Evolutionary conservation across 805 yeast species (phyloP), one percentile per base, ranked within the genome.

Genomic region (Yamadazyma sp.): DNA sequence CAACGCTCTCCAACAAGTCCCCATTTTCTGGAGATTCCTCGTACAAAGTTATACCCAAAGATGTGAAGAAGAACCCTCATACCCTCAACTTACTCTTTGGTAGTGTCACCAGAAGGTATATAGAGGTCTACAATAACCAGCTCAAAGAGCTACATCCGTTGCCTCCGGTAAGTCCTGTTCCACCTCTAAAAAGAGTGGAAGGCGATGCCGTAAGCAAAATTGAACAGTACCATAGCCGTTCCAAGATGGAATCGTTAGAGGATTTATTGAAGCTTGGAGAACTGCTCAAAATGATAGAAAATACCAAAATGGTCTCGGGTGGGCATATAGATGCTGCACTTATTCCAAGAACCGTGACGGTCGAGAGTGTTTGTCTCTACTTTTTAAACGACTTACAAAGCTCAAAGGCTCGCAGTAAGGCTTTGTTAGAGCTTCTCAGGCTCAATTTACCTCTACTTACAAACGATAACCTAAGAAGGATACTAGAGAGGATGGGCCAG

Each of bases 31-130:
- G 69, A 5, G 57, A 57, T 31, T 10, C 42, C 4, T 29, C 41
- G 16, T 55, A 57, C 42, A 46, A 45, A 32, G 32, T 63, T n/a
- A 41, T 53, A 1, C 48, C 55, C 17, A 48, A 42, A 46, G 46
- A 44, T 19, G 24, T 36, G 18, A 26, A 26, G n/a, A 21, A 18
- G 19, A 30, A 4, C 5, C 47, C 49, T 25, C 41, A 37, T 23
- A 38, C 46, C 3, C 49, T 56, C 2, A 43, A 56, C 1, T 46
- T 67, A 28, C 48, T 52, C 22, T 64, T 57, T 44, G 50, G 62
- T 8, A 52, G 54, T 23, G 48, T 60, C 9, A 51, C 60, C 0
- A 44, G 40, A 3, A 50, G 50, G 13, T 68, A 72, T 68, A 41
- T 57, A 14, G 52, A 59, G 10, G 41, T 44, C 1, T 60, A 60